Base-by-base conservation (phyloP, 2,329 filamentous ascomycete genomes). In the Triangularia setosa region DNA sequence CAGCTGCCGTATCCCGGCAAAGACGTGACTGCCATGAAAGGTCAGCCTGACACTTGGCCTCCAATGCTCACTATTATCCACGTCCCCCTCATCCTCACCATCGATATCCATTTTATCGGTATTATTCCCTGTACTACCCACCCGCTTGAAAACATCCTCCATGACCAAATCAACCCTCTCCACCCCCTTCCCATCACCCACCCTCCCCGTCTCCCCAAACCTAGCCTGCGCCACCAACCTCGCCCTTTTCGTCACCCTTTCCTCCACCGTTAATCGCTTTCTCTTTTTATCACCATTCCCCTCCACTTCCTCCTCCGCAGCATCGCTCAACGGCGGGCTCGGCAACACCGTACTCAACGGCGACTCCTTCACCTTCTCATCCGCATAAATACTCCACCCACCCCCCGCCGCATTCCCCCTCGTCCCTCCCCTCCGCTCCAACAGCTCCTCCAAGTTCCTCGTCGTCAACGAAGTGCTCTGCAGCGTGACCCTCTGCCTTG, bases 371-470 rank as follows among this genome's bases (percentile, higher is more conserved):
- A 72, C 76, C 67, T 75, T 79, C 76, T 87, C 87, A 65, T 90
- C 86, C 4, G 89, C 85, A 73, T 96, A 96, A 23, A 93, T 83
- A 70, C 87, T 86, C 87, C 92, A 96, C 4, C 90, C 91, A 1
- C 91, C 93, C 23, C 86, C 87, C 1, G 91, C 90, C 0, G 84
- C 82, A 73, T 92, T 92, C 52, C 84, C 86, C 55, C 90, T 84
- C 1, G 89, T 87, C 0, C 88, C 79, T 0, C 93, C 92, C 40
- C 88, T 85, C 55, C 88, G 84, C 16, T 88, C 83, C 16, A 94
- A 78, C 52, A 96, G 79, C 1, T 89, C 89, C 4, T 83, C 80
- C 11, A 97, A 79, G 63, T 90, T 93, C 68, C 87, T 88, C 16
- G 91, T 90, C 0, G 84, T 84, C 21, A 96, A 79, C 58, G 84